Evolutionary conservation across 768 basidiomycete genomes (phyloP).

Genomic region (Suillus americanus): DNA sequence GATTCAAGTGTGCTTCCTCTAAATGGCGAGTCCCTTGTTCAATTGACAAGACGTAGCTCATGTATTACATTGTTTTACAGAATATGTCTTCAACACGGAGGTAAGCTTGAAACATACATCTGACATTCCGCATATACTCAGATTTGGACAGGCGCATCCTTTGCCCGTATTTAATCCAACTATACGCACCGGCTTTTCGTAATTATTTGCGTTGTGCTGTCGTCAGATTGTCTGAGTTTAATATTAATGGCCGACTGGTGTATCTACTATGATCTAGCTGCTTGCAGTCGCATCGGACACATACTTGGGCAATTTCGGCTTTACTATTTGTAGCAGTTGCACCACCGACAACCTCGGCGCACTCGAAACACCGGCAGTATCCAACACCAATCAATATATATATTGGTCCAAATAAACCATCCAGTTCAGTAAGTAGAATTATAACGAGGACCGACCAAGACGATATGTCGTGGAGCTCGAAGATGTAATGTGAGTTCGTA

Average conservation of each 20-base stretch:
- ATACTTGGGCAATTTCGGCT: neutral
- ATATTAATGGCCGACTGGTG: neutral
- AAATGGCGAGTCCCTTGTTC: constrained; percentile 51
- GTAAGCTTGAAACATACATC: constrained; percentile 34
- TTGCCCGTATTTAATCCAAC: constrained; percentile 66
- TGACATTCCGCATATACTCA: constrained; percentile 1
- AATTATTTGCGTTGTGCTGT: constrained; percentile 11
- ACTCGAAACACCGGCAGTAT: neutral
- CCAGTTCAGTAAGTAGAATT: constrained; percentile 14
- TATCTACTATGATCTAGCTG: too few relatives aligned
- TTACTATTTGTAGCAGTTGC: neutral
- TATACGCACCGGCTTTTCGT: constrained; percentile 48
- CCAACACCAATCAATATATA: neutral
- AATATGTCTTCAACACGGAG: constrained; percentile 93
- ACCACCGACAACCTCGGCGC: neutral
- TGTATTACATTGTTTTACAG: constrained; percentile 33
- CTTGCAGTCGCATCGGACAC: neutral
- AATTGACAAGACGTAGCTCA: constrained; percentile 10
- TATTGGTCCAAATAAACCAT: constrained; percentile 6
- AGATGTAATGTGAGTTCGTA: constrained; percentile 12
- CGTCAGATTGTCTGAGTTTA: neutral
- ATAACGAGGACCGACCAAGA: constrained; percentile 6
- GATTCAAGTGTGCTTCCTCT: constrained; percentile 72
- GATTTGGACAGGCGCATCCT: constrained; percentile 53
- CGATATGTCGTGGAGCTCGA: neutral